Conservation (phyloP, 805 yeast genomes). For the Tetrapisispora nanseiensis region DNA sequence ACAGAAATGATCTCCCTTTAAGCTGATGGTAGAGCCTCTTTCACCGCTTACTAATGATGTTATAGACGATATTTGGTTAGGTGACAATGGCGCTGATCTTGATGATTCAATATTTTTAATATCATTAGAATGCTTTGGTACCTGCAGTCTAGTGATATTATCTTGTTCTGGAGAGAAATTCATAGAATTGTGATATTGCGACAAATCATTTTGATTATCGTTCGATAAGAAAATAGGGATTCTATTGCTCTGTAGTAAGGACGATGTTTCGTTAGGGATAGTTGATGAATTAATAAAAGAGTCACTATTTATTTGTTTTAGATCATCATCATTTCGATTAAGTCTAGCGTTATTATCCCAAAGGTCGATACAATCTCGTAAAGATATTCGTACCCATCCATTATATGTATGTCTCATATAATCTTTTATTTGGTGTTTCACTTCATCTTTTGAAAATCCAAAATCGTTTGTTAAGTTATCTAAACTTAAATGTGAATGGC, state of each 20-base stretch:
- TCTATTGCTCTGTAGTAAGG: too few species aligned
- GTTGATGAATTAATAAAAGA: not conserved
- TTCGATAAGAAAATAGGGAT: too few species aligned
- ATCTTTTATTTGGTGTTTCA: slow-evolving; percentile 13
- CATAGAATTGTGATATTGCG: too few species aligned
- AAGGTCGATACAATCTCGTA: slow-evolving; percentile 21
- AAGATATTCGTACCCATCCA: slow-evolving; percentile 21
- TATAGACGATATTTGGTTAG: not conserved
- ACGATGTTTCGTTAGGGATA: not conserved
- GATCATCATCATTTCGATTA: not conserved
- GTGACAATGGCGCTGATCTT: not conserved
- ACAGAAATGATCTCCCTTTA: not conserved
- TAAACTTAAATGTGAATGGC: slow-evolving; percentile 1
- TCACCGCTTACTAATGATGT: not conserved
- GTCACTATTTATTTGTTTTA: not conserved
- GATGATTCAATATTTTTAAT: not conserved
- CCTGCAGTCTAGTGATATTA: not conserved
- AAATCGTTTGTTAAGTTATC: not conserved
- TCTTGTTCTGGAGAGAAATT: not conserved
- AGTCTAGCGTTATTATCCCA: slow-evolving; percentile 16
- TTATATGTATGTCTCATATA: slow-evolving; percentile 18
- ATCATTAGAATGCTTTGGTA: not conserved
- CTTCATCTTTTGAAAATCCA: slow-evolving; percentile 1
- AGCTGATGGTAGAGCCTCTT: not conserved
- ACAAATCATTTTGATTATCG: too few species aligned